These are phyloP conservation scores for Sphaceloma murrayae DNA, from an alignment of 2,329 filamentous ascomycete species.

Conservation along the genomic window DNA sequence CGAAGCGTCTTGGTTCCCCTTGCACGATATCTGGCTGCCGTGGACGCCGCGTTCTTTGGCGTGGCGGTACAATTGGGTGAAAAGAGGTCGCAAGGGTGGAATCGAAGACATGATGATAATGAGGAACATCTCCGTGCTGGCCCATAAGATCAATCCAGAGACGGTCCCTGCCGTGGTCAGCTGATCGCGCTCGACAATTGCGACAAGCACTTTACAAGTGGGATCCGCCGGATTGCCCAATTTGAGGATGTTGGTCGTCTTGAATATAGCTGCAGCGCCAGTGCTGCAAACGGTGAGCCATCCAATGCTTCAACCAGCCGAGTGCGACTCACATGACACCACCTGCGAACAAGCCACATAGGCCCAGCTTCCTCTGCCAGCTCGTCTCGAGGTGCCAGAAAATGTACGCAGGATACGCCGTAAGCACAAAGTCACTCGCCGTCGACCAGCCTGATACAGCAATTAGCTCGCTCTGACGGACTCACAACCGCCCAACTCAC, in stretches of 20 bases:
- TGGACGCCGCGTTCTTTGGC: neutral
- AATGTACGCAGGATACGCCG: slow-evolving; percentile 6
- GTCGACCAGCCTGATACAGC: neutral
- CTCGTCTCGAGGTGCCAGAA: slow-evolving; percentile 14
- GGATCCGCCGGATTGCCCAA: neutral
- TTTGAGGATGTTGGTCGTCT: slow-evolving; percentile 6
- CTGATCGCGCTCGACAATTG: neutral
- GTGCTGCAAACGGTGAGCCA: no score
- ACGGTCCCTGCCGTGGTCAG: slow-evolving; percentile 2
- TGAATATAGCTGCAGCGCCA: slow-evolving; percentile 8
- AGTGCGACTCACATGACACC: slow-evolving; percentile 6
- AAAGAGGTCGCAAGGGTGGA: slow-evolving; percentile 2
- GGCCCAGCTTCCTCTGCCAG: slow-evolving; percentile 1
- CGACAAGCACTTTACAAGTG: slow-evolving; percentile 1
- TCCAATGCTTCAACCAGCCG: no score
- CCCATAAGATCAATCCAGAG: slow-evolving; percentile 3
- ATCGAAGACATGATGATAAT: slow-evolving; percentile 12
- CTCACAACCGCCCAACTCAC: no score
- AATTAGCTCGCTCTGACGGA: no score
- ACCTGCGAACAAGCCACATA: slow-evolving; percentile 1
- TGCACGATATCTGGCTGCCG: neutral
- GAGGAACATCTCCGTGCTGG: slow-evolving; percentile 6
- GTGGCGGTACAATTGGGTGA: neutral
- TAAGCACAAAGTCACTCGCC: slow-evolving; percentile 8
- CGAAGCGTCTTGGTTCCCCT: neutral